Conservation (phyloP, 352 stramenopile species). For the Pelagophyceae sp. region DNA sequence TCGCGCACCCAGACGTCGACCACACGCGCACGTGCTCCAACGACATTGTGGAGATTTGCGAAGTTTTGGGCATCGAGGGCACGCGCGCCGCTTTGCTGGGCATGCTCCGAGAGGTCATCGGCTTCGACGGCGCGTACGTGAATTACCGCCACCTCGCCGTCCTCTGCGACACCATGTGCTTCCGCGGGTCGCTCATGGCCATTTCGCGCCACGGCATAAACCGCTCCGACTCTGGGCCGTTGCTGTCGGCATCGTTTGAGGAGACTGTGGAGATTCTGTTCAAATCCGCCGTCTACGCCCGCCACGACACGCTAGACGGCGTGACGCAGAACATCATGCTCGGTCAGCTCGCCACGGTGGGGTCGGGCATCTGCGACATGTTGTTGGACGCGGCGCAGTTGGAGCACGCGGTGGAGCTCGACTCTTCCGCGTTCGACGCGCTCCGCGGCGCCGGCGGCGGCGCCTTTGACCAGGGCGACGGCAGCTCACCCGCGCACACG, state of each 20-base stretch:
- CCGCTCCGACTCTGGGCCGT: constrained; percentile 90
- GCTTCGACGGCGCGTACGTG: constrained; percentile 97
- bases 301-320: constrained; percentile 90
- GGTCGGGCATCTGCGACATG: constrained; percentile 93
- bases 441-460: not conserved
- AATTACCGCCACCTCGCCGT: constrained; percentile 98
- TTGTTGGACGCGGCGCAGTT: constrained; percentile 96
- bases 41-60: constrained; percentile 97
- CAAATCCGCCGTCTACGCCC: constrained; percentile 92
- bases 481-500: not conserved
- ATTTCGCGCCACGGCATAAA: constrained; percentile 99
- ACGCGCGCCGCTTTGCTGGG: constrained; percentile 63
- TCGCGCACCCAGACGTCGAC: constrained; percentile 93
- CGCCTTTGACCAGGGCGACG: not conserved
- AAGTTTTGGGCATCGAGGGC: constrained; percentile 75
- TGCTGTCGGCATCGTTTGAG: constrained; percentile 96
- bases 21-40: constrained; percentile 92
- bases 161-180: constrained; percentile 98
- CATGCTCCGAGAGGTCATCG: constrained; percentile 96
- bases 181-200: constrained; percentile 87
- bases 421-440: constrained; percentile 79
- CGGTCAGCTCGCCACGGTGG: constrained; percentile 86
- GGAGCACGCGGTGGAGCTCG: constrained; percentile 90
- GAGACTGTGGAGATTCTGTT: constrained; percentile 99
- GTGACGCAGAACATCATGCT: constrained; percentile 99